These are phyloP conservation scores for Penicillium diatomitis DNA, from an alignment of 495 filamentous ascomycete genomes.

Conservation along the genomic window DNA sequence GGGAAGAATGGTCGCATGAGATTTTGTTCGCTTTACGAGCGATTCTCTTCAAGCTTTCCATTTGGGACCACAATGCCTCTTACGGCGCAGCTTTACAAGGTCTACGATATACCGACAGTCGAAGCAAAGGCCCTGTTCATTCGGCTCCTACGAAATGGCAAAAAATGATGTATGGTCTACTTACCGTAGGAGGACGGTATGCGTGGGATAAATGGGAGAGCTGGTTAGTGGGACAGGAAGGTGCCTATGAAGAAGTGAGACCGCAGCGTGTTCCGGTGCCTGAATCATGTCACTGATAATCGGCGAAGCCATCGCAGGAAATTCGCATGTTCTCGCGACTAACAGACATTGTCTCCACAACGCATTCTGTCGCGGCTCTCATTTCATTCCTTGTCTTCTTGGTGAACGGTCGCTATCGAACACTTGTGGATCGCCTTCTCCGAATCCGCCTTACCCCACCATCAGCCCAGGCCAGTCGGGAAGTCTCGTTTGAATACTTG, in stretches of 20 bases:
- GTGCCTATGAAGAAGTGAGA: constrained; percentile 54
- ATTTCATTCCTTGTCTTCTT: constrained; percentile 84
- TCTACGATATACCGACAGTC: constrained; percentile 78
- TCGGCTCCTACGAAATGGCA: constrained; percentile 63
- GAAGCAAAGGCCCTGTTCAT: constrained; percentile 51
- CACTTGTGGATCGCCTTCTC: constrained; percentile 77
- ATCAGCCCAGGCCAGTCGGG: constrained; percentile 69
- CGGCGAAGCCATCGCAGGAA: constrained; percentile 29
- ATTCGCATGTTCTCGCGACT: constrained; percentile 55
- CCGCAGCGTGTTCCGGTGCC: not conserved
- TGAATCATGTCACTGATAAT: not conserved
- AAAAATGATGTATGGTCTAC: constrained; percentile 71
- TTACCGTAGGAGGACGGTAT: constrained; percentile 84
- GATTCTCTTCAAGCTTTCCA: constrained; percentile 83
- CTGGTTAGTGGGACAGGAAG: constrained; percentile 67
- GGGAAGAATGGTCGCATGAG: constrained; percentile 80
- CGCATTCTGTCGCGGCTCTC: constrained; percentile 72
- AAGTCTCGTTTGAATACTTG: constrained; percentile 95
- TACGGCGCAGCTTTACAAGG: constrained; percentile 93
- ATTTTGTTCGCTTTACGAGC: constrained; percentile 69
- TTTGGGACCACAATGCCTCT: constrained; percentile 93
- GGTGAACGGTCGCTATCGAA: constrained; percentile 82
- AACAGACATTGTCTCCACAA: constrained; percentile 57
- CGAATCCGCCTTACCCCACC: constrained; percentile 78
- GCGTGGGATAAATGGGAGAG: constrained; percentile 85